Evolutionary conservation across 2,329 filamentous ascomycete species (phyloP).

Genomic region (Beauveria pseudobassiana): DNA sequence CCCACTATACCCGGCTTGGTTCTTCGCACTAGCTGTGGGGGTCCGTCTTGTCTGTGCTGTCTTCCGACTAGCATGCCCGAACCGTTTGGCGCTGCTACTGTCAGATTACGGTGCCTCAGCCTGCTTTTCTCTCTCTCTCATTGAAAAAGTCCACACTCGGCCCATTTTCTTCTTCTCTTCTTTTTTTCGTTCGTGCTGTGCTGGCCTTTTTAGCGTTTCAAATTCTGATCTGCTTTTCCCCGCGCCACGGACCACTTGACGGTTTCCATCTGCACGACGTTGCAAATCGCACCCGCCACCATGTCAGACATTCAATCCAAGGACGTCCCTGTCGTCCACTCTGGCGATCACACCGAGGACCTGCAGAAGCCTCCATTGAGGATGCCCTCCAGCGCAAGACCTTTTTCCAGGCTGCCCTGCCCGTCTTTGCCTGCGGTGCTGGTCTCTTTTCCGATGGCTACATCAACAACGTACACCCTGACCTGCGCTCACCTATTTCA

Average conservation of each 20-base stretch:
- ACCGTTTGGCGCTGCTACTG: not conserved
- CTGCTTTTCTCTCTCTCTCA: no score
- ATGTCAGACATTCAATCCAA: slow-evolving; percentile 10
- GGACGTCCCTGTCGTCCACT: not conserved
- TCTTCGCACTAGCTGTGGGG: not conserved
- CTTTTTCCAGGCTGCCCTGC: slow-evolving; percentile 31
- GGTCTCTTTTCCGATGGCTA: slow-evolving; percentile 91
- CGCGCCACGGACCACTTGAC: not conserved
- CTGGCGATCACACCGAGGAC: not conserved
- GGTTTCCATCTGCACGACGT: not conserved
- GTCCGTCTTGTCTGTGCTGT: not conserved
- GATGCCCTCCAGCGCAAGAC: slow-evolving; percentile 9
- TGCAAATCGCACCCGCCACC: not conserved
- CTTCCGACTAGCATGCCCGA: not conserved
- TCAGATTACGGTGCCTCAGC: not conserved
- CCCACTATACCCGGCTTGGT: not conserved
- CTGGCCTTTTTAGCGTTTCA: not conserved
- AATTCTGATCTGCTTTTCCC: not conserved
- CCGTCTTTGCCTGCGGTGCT: slow-evolving; percentile 80
- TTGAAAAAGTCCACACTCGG: not conserved
- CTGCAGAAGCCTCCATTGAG: not conserved
- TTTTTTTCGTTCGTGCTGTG: no score
- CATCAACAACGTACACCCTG: slow-evolving; percentile 63
- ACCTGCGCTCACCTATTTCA: not conserved
- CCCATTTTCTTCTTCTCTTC: not conserved